Evolutionary conservation across 192 early-diverging fungal species (phyloP).

Genomic region (Podila epicladia): DNA sequence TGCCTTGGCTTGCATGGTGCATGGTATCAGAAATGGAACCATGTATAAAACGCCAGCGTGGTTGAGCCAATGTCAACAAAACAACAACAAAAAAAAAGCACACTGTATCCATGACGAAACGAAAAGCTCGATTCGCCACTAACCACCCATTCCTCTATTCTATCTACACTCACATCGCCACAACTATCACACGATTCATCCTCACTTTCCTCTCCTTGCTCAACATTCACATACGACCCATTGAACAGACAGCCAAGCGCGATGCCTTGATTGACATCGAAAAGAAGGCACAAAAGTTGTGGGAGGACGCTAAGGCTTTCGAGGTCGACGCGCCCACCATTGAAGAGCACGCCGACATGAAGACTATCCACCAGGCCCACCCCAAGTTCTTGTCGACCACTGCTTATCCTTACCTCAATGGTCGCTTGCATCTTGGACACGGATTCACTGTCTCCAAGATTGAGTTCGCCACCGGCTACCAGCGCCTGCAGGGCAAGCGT

Average conservation of each 20-base stretch:
- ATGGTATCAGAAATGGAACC: not conserved
- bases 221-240: not conserved
- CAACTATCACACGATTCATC: no score
- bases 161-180: no score
- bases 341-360: constrained; percentile 58
- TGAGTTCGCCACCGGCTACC: constrained; percentile 95
- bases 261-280: constrained; percentile 83
- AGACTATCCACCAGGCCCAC: constrained; percentile 66
- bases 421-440: constrained; percentile 93
- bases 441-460: constrained; percentile 96
- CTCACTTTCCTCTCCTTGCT: not conserved
- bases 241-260: constrained; percentile 74
- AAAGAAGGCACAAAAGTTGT: constrained; percentile 75
- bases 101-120: no score
- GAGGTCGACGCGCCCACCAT: constrained; percentile 89
- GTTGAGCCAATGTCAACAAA: no score
- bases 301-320: constrained; percentile 82
- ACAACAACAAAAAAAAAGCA: no score
- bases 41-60: not conserved
- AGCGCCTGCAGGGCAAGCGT: constrained; percentile 92
- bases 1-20: not conserved
- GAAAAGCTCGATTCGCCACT: not conserved
- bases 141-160: not conserved
- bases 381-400: constrained; percentile 97
- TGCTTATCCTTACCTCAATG: constrained; percentile 98